phyloP scores from a whole-genome alignment of 768 basidiomycete species.

The Atractiella rhizophila region DNA sequence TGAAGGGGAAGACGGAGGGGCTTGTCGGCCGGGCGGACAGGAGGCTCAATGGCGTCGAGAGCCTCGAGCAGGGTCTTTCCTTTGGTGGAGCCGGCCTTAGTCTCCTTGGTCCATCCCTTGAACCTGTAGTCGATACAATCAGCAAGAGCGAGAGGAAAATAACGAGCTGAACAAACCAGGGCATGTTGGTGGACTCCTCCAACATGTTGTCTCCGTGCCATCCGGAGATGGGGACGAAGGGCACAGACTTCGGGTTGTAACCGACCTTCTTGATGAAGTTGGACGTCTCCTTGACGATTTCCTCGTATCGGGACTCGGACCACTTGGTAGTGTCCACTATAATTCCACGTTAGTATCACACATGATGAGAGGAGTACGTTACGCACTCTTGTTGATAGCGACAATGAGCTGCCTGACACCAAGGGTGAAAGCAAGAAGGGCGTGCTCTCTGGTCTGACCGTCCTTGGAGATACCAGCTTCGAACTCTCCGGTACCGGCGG shows the following conservation, averaged over 20 bases:
- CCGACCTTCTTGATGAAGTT: constrained; percentile 44
- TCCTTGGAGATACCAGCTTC: constrained; percentile 99
- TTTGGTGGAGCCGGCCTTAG: constrained; percentile 73
- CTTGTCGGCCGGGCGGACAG: constrained; percentile 88
- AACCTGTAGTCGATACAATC: no score
- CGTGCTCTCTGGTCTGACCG: constrained; percentile 99
- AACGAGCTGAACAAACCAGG: constrained; percentile 2
- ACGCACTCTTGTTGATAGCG: constrained; percentile 99
- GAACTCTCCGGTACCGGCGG: constrained; percentile 97
- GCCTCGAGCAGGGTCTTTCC: constrained; percentile 99
- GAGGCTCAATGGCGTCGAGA: constrained; percentile 98
- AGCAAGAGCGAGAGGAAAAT: constrained; percentile 25
- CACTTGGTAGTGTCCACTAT: no score
- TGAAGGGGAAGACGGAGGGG: constrained; percentile 99
- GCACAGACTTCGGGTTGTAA: constrained; percentile 94
- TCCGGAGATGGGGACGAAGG: constrained; percentile 98
- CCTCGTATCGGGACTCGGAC: constrained; percentile 98
- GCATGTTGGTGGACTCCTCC: constrained; percentile 75
- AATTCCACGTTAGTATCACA: no score
- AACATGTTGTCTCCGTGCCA: constrained; percentile 99
- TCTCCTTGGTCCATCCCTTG: constrained; percentile 98
- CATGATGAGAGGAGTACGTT: no score
- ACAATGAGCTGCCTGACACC: constrained; percentile 99
- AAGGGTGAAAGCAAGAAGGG: constrained; percentile 83
- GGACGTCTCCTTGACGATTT: constrained; percentile 25